phyloP scores from a whole-genome alignment of 768 basidiomycete species.

The Termitomyces sp. region DNA sequence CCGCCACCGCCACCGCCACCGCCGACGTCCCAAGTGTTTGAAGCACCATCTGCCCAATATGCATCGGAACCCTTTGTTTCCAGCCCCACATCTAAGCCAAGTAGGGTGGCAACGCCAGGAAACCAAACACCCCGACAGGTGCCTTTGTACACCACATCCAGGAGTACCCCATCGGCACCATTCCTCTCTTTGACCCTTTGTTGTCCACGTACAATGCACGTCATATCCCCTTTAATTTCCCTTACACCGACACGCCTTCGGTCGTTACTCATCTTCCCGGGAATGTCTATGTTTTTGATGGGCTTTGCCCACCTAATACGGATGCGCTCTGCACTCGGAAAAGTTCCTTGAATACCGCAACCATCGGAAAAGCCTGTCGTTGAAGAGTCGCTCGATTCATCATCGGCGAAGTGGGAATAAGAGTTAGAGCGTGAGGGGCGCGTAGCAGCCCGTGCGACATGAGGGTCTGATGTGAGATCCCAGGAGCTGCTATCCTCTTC shows the following conservation, averaged over 20 bases:
- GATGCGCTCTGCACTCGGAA: slow-evolving; percentile 70
- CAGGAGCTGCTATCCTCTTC: slow-evolving; percentile 66
- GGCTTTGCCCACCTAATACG: slow-evolving; percentile 77
- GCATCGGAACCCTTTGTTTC: slow-evolving; percentile 66
- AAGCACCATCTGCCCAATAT: slow-evolving; percentile 50
- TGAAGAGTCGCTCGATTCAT: slow-evolving; percentile 73
- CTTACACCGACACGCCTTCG: slow-evolving; percentile 66
- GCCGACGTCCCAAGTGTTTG: slow-evolving; percentile 52
- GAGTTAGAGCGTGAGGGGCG: slow-evolving; percentile 52
- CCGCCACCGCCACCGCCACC: slow-evolving; percentile 62
- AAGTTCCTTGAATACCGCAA: slow-evolving; percentile 69
- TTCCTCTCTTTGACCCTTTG: slow-evolving; percentile 27
- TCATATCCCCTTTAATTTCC: slow-evolving; percentile 64
- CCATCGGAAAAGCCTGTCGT: slow-evolving; percentile 50
- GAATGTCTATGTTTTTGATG: slow-evolving; percentile 38
- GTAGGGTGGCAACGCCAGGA: slow-evolving; percentile 74
- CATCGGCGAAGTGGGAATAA: slow-evolving; percentile 71
- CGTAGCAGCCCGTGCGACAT: slow-evolving; percentile 50
- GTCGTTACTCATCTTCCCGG: slow-evolving; percentile 38
- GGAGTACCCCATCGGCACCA: slow-evolving; percentile 46
- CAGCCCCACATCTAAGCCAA: slow-evolving; percentile 72
- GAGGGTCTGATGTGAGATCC: slow-evolving; percentile 75
- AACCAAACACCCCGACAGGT: slow-evolving; percentile 77
- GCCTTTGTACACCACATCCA: slow-evolving; percentile 67
- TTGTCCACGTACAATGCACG: slow-evolving; percentile 51